Conservation (phyloP, 805 yeast species). For the Metschnikowia matae region DNA sequence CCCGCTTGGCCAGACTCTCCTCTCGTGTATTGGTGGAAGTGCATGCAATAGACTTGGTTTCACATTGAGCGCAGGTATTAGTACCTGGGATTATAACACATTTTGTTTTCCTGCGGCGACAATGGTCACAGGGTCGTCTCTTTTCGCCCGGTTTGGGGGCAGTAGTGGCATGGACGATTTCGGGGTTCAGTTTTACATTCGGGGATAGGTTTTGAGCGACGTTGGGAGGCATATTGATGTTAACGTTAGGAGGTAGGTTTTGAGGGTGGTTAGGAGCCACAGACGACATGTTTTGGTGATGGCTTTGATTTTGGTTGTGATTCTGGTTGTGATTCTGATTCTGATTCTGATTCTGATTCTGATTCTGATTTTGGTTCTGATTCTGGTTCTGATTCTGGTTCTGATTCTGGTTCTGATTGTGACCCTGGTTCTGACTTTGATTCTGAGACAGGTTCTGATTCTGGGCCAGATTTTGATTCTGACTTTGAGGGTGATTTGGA, state of each 20-base stretch:
- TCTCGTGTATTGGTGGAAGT: constrained; percentile 45
- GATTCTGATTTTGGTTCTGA: neutral
- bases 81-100: constrained; percentile 68
- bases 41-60: constrained; percentile 66
- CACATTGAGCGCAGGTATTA: constrained; percentile 71
- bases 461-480: neutral
- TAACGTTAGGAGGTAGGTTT: neutral
- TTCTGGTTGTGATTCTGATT: neutral
- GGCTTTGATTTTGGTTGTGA: neutral
- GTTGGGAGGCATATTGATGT: neutral
- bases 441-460: neutral
- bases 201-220: neutral
- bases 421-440: neutral
- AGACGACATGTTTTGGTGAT: neutral
- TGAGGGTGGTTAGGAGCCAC: too few species aligned
- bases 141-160: constrained; percentile 23
- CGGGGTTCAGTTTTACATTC: neutral
- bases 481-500: neutral
- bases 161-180: too few species aligned
- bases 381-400: neutral
- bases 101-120: constrained; percentile 73
- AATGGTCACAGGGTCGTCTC: constrained; percentile 76
- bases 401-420: neutral
- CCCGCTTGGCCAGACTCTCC: constrained; percentile 48
- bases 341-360: neutral